Evolutionary conservation across 129 eudicot genomes (phyloP).

Genomic region (Lactuca saligna): DNA sequence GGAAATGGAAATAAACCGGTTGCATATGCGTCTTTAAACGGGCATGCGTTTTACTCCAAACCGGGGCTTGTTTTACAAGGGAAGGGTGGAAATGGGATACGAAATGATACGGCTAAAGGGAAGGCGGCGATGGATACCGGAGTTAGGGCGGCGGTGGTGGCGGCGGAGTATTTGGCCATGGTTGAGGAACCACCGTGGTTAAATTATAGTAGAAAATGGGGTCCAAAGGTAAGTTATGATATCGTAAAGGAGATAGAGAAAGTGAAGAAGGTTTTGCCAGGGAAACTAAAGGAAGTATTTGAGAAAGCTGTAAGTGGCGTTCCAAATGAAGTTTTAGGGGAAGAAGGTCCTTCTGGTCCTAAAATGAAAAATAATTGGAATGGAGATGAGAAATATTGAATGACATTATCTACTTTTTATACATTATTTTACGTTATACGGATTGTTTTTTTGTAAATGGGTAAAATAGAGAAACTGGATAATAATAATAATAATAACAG

Average conservation of each 20-base stretch:
- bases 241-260: conserved; percentile 51
- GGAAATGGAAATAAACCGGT: conserved; percentile 40
- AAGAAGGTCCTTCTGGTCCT: conserved; percentile 43
- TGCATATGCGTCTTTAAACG: conserved; percentile 44
- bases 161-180: conserved; percentile 40
- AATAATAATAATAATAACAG: too few species aligned
- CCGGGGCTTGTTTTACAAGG: conserved; percentile 55
- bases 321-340: conserved; percentile 37
- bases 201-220: conserved; percentile 66
- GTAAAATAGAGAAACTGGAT: background rate
- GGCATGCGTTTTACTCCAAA: conserved; percentile 48
- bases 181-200: conserved; percentile 64
- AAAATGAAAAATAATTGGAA: conserved; percentile 41
- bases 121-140: conserved; percentile 54
- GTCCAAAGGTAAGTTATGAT: conserved; percentile 61
- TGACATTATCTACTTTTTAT: background rate
- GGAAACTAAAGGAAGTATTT: conserved; percentile 34
- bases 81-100: conserved; percentile 52
- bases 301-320: conserved; percentile 28
- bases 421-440: background rate
- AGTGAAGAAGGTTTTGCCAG: conserved; percentile 57
- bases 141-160: conserved; percentile 30
- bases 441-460: background rate
- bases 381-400: conserved; percentile 58
- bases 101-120: conserved; percentile 61